These are phyloP conservation scores for Fusarium temperatum DNA, from an alignment of 2,329 filamentous ascomycete species.

Conservation along the genomic window DNA sequence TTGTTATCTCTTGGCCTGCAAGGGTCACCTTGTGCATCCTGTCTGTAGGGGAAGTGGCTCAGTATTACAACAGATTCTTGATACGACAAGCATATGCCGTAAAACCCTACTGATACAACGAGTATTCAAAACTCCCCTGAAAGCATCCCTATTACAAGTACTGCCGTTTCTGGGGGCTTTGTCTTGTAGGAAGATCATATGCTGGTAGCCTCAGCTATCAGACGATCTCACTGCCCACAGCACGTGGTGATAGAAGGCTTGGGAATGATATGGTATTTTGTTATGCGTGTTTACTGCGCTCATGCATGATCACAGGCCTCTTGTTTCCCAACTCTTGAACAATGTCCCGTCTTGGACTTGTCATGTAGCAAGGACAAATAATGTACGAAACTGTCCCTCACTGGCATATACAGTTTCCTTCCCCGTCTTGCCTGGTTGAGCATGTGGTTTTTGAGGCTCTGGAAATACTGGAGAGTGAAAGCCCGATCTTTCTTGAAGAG, in stretches of 20 bases:
- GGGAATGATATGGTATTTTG: neutral
- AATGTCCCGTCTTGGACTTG: neutral
- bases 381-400: neutral
- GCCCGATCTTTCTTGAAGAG: neutral
- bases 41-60: neutral
- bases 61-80: neutral
- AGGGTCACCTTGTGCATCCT: neutral
- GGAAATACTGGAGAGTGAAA: neutral
- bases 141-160: neutral
- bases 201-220: neutral
- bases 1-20: slow-evolving; percentile 1
- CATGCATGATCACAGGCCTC: neutral
- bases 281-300: neutral
- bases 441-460: neutral
- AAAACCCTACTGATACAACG: neutral
- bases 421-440: neutral
- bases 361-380: no score
- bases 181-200: neutral
- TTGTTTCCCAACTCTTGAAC: neutral
- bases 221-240: neutral
- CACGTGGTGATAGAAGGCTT: neutral
- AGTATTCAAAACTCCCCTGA: neutral
- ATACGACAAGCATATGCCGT: neutral
- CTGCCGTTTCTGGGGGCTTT: neutral
- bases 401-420: neutral